A percentile compares a stretch with the other conserved stretches of the same genome.
phyloP scores from a whole-genome alignment of 129 eudicot species.

The Kitagawia praeruptora region DNA sequence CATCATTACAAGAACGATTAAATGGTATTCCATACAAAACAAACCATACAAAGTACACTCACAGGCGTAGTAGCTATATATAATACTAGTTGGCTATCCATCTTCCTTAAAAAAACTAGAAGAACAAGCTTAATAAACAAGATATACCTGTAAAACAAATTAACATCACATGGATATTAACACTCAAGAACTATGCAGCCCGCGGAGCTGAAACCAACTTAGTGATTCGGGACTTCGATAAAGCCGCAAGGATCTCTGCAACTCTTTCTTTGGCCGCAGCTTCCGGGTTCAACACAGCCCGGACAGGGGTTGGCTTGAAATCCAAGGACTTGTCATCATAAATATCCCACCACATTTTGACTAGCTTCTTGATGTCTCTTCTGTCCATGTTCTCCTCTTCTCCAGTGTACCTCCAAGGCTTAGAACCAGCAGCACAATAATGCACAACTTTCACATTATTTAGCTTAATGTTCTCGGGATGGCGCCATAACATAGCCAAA shows the following conservation, averaged over 20 bases:
- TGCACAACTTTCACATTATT: constrained; percentile 51
- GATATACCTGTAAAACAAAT: too few species aligned
- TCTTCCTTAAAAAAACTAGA: not conserved
- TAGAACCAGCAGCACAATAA: constrained; percentile 60
- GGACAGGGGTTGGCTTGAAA: not conserved
- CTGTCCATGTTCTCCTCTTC: constrained; percentile 52
- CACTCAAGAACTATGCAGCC: not conserved
- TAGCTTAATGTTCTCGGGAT: constrained; percentile 51
- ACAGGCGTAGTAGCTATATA: not conserved
- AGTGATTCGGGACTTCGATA: not conserved
- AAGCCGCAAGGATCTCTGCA: constrained; percentile 2
- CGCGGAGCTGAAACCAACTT: not conserved
- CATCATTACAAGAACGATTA: not conserved
- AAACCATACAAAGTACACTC: not conserved
- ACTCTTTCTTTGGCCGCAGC: not conserved
- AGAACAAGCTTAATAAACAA: not conserved
- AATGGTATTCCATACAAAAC: not conserved
- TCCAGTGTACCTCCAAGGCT: constrained; percentile 72
- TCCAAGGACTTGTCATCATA: constrained; percentile 47
- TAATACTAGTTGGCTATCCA: not conserved
- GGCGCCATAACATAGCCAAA: constrained; percentile 63
- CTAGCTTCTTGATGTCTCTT: constrained; percentile 49
- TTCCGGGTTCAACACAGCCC: too few species aligned
- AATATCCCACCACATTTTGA: constrained; percentile 54
- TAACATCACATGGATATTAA: not conserved